Evolutionary conservation across 1,284 basidiomycete genomes (phyloP), one percentile per base, ranked within the genome.

Genomic region (Grifola frondosa): DNA sequence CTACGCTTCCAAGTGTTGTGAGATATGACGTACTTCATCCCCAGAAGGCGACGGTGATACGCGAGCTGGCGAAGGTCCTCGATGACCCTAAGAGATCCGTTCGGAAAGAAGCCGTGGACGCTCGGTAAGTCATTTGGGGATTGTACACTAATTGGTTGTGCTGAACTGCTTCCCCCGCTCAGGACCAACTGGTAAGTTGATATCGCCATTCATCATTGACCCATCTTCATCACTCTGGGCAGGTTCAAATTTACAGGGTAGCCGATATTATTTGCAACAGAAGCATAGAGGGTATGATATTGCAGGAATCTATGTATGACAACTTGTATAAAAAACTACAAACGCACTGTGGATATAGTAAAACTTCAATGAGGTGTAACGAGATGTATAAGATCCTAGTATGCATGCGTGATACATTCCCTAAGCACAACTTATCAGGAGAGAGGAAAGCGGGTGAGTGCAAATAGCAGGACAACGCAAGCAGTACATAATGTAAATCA

Each of bases 1-100:
- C 75, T 1, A 67, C 80, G 8, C 64, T 98, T 37, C 92, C 91
- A 0, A 75, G 70, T 36, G 75, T 81, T 19, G 80, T 95, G 41
- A 80, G 85, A 35, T 94, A 88, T 63, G 85, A 90, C 54, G 69
- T 84, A 17, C 70, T 97, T 41, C 87, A 91, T 57, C 81, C 84
- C 6, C 75, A 80, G 57, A 95, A 90, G 64, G 52, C 74, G 1
- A 65, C 62, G 0, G 89, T 97, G 8, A 65, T 97, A 37, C 80
- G 80, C 25, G 81, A 86, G 43, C 73, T 99, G 20, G 85, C 76
- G 1, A 77, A 72, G 44, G 79, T 77, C 8, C 64, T 97, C 33
- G 95, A 97, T 61, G 95, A 97, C 65, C 87, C 88, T 3, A 88
- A 86, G 59, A 73, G 87, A 47, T 67, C 68, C 1, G 92, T 97